Conservation (phyloP, 1,284 basidiomycete species). For the Fistulina hepatica region DNA sequence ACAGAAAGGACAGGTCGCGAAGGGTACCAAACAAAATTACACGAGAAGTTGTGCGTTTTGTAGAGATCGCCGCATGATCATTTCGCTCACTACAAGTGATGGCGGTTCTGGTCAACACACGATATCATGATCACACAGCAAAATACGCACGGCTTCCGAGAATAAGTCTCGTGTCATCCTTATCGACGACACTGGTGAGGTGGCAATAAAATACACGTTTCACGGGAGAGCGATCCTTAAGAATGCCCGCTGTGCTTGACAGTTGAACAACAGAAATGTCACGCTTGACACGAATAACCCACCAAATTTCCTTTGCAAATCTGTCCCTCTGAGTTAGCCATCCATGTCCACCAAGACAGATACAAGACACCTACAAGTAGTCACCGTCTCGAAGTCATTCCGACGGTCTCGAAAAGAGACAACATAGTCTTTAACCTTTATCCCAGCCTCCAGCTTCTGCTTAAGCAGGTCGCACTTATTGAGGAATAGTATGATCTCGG, state of each 20-base stretch:
- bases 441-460: conserved; percentile 47
- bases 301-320: conserved; percentile 39
- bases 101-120: conserved; percentile 32
- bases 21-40: conserved; percentile 7
- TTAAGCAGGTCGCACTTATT: conserved; percentile 59
- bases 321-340: conserved; percentile 20
- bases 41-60: conserved; percentile 22
- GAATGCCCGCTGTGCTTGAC: conserved; percentile 32
- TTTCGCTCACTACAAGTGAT: conserved; percentile 38
- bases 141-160: conserved; percentile 7
- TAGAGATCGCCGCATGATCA: conserved; percentile 40
- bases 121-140: conserved; percentile 1
- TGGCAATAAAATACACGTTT: conserved; percentile 55
- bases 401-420: conserved; percentile 50
- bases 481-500: conserved; percentile 55
- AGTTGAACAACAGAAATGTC: background rate
- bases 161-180: conserved; percentile 21
- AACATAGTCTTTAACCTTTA: conserved; percentile 43
- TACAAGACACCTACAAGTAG: conserved; percentile 29
- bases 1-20: too few relatives aligned
- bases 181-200: conserved; percentile 61
- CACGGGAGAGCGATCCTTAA: conserved; percentile 44
- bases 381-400: conserved; percentile 42
- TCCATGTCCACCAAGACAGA: conserved; percentile 4
- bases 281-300: conserved; percentile 9